phyloP scores from a whole-genome alignment of 495 filamentous ascomycete species.

The Xylaria venustula region DNA sequence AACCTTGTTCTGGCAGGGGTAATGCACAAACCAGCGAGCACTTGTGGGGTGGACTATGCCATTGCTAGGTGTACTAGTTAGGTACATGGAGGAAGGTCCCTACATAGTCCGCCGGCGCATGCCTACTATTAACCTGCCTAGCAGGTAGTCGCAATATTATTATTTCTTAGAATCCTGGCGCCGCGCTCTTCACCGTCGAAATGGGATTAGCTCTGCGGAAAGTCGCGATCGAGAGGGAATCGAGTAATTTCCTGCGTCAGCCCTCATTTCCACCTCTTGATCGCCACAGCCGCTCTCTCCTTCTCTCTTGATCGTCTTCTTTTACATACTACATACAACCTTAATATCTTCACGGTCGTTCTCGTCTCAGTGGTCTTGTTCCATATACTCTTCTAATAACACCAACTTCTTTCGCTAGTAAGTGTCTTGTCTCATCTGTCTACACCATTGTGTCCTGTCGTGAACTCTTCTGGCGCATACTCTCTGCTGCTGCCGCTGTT shows the following conservation, averaged over 20 bases:
- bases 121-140: too few relatives aligned
- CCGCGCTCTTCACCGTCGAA: background rate
- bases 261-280: background rate
- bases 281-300: background rate
- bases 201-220: background rate
- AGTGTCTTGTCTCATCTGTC: slow-evolving; percentile 1
- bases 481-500: background rate
- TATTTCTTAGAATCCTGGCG: too few relatives aligned
- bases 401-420: background rate
- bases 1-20: background rate
- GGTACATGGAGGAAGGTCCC: too few relatives aligned
- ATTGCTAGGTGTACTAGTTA: too few relatives aligned
- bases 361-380: background rate
- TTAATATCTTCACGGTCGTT: background rate
- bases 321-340: background rate
- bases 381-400: slow-evolving; percentile 9
- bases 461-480: background rate
- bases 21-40: background rate
- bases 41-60: background rate
- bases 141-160: too few relatives aligned
- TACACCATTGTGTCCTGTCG: too few relatives aligned
- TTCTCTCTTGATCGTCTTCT: background rate
- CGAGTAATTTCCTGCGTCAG: slow-evolving; percentile 1
- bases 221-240: background rate
- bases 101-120: too few relatives aligned